Evolutionary conservation across 2,329 filamentous ascomycete species (phyloP).

Genomic region (Talaromyces sp.): DNA sequence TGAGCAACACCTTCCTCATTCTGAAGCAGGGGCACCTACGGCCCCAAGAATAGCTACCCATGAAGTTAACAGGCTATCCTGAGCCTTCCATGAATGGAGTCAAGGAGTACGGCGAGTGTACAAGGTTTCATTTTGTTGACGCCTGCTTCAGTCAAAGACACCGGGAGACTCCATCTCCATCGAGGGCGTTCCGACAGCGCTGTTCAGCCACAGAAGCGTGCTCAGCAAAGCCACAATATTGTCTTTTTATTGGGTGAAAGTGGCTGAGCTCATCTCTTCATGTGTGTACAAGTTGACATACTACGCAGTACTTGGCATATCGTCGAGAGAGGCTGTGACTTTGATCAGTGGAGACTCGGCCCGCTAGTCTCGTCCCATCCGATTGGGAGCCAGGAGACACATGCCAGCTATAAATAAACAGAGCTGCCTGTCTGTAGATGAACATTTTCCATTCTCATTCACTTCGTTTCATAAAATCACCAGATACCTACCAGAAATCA

Average conservation of each 20-base stretch:
- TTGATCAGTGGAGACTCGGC: neutral
- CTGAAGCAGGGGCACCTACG: neutral
- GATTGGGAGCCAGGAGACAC: neutral
- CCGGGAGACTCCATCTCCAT: neutral
- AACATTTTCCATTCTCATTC: neutral
- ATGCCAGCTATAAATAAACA: slow-evolving; percentile 3
- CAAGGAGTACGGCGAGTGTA: neutral
- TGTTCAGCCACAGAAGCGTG: neutral
- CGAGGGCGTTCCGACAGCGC: neutral
- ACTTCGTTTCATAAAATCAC: neutral
- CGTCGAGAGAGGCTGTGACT: neutral
- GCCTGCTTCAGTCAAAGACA: neutral
- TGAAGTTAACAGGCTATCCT: neutral
- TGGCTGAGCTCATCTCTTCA: neutral
- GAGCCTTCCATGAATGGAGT: neutral
- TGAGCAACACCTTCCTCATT: neutral
- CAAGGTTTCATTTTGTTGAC: neutral
- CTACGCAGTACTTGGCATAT: neutral
- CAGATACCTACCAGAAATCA: neutral
- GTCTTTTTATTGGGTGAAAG: neutral
- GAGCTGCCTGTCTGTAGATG: neutral
- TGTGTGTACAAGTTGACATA: neutral
- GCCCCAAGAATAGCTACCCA: no score
- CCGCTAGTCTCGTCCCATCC: neutral
- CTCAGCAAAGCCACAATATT: neutral